phyloP scores from a whole-genome alignment of 192 early-diverging fungal species.

The Entomortierella beljakovae region DNA sequence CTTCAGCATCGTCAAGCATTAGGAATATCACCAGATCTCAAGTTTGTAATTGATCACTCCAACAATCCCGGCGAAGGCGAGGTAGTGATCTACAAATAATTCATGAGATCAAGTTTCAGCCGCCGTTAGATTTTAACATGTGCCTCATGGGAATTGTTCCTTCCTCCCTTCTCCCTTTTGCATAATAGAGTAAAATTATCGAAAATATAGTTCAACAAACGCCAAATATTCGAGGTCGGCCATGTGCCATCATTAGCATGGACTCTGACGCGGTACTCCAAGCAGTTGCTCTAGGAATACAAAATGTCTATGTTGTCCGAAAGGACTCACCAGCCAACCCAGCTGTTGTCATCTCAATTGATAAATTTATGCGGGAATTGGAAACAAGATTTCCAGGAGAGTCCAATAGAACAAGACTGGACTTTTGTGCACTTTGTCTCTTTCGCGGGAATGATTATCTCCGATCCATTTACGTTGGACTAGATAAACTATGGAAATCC shows the following conservation, averaged over 20 bases:
- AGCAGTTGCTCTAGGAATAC: constrained; percentile 46
- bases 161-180: not conserved
- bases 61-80: constrained; percentile 55
- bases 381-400: constrained; percentile 44
- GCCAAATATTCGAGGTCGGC: constrained; percentile 33
- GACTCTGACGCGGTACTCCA: constrained; percentile 53
- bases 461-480: constrained; percentile 11
- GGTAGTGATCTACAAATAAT: constrained; percentile 21
- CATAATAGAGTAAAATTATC: constrained; percentile 45
- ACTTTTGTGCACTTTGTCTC: constrained; percentile 47
- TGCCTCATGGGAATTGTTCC: not conserved
- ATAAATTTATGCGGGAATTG: constrained; percentile 30
- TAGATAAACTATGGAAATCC: constrained; percentile 37
- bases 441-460: constrained; percentile 55
- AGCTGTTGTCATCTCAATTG: constrained; percentile 33
- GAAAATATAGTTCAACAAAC: constrained; percentile 49
- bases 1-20: constrained; percentile 33
- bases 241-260: constrained; percentile 51
- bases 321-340: constrained; percentile 21
- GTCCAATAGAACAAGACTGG: constrained; percentile 26
- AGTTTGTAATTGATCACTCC: constrained; percentile 54
- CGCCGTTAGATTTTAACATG: not conserved
- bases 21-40: constrained; percentile 50
- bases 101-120: too few relatives aligned
- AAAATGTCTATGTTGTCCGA: constrained; percentile 43